A percentile compares a stretch with the other conserved stretches of the same genome.
Evolutionary conservation across 73 alveolate genomes (phyloP).

Genomic region (Tetrahymena borealis): DNA sequence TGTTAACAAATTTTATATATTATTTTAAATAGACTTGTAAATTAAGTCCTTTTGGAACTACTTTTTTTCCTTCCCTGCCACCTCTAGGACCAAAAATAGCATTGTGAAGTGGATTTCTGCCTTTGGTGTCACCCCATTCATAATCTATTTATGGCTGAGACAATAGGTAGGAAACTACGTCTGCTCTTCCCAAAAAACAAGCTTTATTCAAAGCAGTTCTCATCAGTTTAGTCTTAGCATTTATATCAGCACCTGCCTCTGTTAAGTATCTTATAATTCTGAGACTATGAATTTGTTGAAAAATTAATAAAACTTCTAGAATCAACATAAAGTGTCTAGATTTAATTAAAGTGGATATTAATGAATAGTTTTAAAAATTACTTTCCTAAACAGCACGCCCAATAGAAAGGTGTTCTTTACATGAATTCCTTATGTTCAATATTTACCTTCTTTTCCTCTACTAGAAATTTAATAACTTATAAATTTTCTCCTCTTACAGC

Average conservation of each 20-base stretch:
- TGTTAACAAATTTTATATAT: neutral
- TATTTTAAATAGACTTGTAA: neutral
- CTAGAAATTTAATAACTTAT: constrained; percentile 13
- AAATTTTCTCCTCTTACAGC: constrained; percentile 10
- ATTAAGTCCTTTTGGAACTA: constrained; percentile 1
- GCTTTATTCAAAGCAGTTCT: constrained; percentile 39
- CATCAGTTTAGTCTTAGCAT: constrained; percentile 26
- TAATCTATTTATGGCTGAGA: constrained; percentile 6
- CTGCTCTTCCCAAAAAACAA: constrained; percentile 21
- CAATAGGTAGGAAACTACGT: constrained; percentile 19
- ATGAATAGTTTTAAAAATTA: neutral
- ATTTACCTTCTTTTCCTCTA: constrained; percentile 11
- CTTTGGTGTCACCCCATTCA: constrained; percentile 30
- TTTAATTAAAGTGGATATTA: neutral
- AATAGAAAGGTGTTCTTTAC: constrained; percentile 43
- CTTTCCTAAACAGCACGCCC: constrained; percentile 36
- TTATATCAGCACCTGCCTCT: constrained; percentile 20
- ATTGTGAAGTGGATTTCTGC: constrained; percentile 44
- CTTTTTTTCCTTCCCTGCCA: constrained; percentile 41
- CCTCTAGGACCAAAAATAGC: constrained; percentile 44
- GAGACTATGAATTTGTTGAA: neutral
- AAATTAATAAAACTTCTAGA: neutral
- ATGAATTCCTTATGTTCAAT: constrained; percentile 26
- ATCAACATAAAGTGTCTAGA: neutral
- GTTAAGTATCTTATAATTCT: neutral